These are phyloP conservation scores for Glycyrrhiza uralensis DNA, from an alignment of 306 rosid species.

Conservation along the genomic window DNA sequence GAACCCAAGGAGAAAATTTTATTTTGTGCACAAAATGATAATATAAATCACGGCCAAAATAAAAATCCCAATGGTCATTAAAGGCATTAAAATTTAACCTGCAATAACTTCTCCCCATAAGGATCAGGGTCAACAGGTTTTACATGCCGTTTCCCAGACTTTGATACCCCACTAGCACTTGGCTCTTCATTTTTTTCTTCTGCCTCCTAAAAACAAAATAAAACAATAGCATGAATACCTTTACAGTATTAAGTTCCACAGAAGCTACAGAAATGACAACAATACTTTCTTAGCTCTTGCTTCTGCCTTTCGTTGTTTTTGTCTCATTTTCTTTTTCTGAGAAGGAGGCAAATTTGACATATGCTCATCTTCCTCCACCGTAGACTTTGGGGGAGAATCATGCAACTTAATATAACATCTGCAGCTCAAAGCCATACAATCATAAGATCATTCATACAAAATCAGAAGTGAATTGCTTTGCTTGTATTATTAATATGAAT, in stretches of 20 bases:
- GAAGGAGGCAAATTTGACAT: constrained; percentile 87
- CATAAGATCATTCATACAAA: constrained; percentile 16
- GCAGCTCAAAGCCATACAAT: constrained; percentile 34
- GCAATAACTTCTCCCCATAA: constrained; percentile 81
- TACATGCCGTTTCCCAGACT: constrained; percentile 81
- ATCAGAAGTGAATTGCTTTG: background rate
- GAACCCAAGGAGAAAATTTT: background rate
- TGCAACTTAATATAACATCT: constrained; percentile 87
- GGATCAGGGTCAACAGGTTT: constrained; percentile 96
- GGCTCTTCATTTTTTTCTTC: constrained; percentile 85
- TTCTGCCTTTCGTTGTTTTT: constrained; percentile 93
- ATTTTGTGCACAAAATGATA: background rate
- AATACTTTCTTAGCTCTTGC: constrained; percentile 90
- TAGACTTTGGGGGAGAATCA: constrained; percentile 83
- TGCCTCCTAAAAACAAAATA: constrained; percentile 67
- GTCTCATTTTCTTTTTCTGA: constrained; percentile 96
- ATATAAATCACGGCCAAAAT: constrained; percentile 1
- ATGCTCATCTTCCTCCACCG: constrained; percentile 71
- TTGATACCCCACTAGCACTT: constrained; percentile 53
- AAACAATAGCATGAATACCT: constrained; percentile 20
- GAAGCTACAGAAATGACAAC: constrained; percentile 23
- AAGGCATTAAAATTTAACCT: constrained; percentile 48
- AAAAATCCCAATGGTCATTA: constrained; percentile 12
- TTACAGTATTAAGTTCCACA: constrained; percentile 6
- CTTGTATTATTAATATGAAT: background rate